Evolutionary conservation across 345 rosid species (phyloP), one percentile per base, ranked within the genome.

Genomic region (Citrus mangshanensis): DNA sequence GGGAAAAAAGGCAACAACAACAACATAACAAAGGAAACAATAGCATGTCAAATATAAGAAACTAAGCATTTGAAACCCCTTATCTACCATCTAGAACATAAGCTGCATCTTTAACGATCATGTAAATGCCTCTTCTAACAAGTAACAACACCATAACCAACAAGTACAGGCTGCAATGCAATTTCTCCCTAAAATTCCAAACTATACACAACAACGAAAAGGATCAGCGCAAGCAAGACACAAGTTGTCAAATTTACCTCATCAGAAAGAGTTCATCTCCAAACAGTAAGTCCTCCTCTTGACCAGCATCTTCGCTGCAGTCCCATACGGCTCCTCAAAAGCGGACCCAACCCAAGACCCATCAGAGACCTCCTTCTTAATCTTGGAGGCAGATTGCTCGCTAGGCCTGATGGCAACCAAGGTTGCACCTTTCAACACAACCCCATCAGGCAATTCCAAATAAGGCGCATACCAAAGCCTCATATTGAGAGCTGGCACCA

Each of bases 251-350:
- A 81, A 12, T 68, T 58, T 82, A 91, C 88, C 87, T 82, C 40
- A 73, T 93, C 87, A 97, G 79, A 97, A 94, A 30, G 98, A 94
- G 90, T 97, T 97, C 99, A 97, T 97, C 88, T 97, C 99, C 83
- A 97, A 82, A 80, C 97, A 97, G 82, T 97, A 94, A 37, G 97
- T 97, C 86, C 90, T 91, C 81, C 99, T 86, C 86, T 93, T 97
- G 13, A 91, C 90, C 6, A 97, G 85, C 98, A 97, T 92, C 89
- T 87, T 93, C 4, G 95, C 97, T 13, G 98, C 98, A 1, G 93
- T 90, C 27, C 91, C 92, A 77, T 91, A 94, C 13, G 98, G 95
- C 85, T 91, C 99, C 54, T 93, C 93, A 25, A 97, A 94, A 2
- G 96, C 98, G 4, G 92, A 79, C 6, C 94, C 89, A 34, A 97